phyloP scores from a whole-genome alignment of 164 flowering plant species.

The Umbilicus rupestris region DNA sequence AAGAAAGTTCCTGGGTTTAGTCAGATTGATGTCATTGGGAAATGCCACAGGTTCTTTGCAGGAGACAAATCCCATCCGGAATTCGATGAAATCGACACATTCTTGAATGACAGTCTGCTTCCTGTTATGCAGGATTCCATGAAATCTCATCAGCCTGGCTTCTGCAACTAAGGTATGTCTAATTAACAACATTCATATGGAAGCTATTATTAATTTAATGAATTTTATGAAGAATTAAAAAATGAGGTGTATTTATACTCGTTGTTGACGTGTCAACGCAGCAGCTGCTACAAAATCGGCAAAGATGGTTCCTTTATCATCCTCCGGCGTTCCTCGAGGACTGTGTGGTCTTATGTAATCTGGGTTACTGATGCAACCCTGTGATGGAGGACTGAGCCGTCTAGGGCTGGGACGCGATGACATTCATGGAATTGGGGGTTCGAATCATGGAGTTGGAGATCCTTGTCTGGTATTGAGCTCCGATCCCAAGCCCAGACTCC shows the following conservation, averaged over 20 bases:
- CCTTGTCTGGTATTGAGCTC: constrained; percentile 31
- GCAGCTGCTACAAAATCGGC: neutral
- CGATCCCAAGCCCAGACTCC: constrained; percentile 37
- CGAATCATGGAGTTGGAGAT: constrained; percentile 17
- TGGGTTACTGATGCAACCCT: neutral
- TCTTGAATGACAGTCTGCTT: constrained; percentile 27
- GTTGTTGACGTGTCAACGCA: too few relatives aligned
- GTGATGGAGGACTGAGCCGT: constrained; percentile 2
- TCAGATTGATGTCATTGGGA: constrained; percentile 40
- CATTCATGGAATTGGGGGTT: constrained; percentile 9
- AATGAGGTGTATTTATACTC: too few relatives aligned
- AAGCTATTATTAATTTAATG: too few relatives aligned
- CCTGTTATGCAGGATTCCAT: constrained; percentile 30
- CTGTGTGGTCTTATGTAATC: neutral
- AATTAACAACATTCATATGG: too few relatives aligned
- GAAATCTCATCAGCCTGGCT: neutral
- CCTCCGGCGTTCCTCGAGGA: neutral
- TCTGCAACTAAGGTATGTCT: too few relatives aligned
- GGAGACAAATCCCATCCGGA: constrained; percentile 41
- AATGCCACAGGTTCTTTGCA: constrained; percentile 29
- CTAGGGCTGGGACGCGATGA: constrained; percentile 1
- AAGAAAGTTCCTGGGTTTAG: constrained; percentile 47
- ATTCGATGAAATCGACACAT: constrained; percentile 21
- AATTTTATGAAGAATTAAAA: too few relatives aligned
- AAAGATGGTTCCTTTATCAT: neutral